Conservation (phyloP, 1,284 basidiomycete genomes). For the Ustanciosporium gigantosporum region DNA sequence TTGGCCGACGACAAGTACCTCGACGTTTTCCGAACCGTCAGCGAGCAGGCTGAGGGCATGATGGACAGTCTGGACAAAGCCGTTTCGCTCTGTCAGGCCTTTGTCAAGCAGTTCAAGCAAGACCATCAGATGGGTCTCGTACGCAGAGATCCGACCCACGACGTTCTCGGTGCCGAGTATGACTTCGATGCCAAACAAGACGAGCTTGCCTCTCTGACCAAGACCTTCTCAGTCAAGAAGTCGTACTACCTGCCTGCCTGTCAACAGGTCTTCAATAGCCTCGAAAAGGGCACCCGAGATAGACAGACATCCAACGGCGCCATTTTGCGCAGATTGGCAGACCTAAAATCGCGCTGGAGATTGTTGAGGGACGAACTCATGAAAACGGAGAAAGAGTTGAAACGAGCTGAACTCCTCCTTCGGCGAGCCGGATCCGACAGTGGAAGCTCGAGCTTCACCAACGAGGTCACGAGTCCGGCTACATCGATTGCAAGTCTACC, state of each 20-base stretch:
- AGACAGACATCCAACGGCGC: conserved; percentile 92
- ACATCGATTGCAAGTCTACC: conserved; percentile 22
- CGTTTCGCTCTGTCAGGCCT: conserved; percentile 77
- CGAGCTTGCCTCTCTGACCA: conserved; percentile 30
- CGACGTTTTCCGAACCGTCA: conserved; percentile 87
- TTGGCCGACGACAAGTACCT: conserved; percentile 94
- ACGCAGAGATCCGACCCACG: conserved; percentile 4
- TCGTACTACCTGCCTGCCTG: conserved; percentile 90
- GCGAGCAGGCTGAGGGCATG: conserved; percentile 91
- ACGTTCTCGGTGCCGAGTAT: conserved; percentile 21
- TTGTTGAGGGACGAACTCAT: conserved; percentile 74
- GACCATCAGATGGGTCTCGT: conserved; percentile 19
- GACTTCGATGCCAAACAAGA: conserved; percentile 29
- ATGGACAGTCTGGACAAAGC: conserved; percentile 92
- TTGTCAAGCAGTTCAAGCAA: conserved; percentile 33
- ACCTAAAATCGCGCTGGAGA: conserved; percentile 81
- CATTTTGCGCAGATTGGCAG: conserved; percentile 80
- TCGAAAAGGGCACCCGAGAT: conserved; percentile 87
- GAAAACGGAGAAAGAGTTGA: conserved; percentile 80
- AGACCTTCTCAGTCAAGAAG: conserved; percentile 46
- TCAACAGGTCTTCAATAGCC: conserved; percentile 85
- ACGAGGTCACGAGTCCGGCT: conserved; percentile 22
- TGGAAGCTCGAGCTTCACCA: conserved; percentile 17
- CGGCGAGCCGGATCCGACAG: conserved; percentile 25
- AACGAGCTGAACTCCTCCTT: conserved; percentile 70